Conservation (phyloP, 176 grass and related monocot genomes). For the Bromus sterilis region DNA sequence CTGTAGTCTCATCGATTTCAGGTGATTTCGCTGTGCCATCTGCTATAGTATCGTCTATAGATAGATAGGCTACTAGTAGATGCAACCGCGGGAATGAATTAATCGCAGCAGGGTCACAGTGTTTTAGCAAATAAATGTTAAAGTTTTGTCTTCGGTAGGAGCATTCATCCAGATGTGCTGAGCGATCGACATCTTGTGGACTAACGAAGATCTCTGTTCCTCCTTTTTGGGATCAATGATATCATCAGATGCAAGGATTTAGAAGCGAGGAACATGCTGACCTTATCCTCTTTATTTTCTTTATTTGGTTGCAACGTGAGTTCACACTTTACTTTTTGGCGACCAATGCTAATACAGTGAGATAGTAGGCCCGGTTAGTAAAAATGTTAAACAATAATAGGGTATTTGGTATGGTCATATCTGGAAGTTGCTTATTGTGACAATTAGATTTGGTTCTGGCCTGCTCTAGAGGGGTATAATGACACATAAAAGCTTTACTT, state of each 20-base stretch:
- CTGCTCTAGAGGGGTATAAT: not conserved
- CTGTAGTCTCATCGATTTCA: not conserved
- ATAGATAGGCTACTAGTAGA: not conserved
- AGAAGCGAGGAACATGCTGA: not conserved
- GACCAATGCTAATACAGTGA: not conserved
- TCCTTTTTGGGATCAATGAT: not conserved
- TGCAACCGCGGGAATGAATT: not conserved
- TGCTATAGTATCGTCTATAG: not conserved
- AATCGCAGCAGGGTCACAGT: not conserved
- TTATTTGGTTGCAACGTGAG: not conserved
- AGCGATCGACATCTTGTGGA: not conserved
- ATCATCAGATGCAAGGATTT: not conserved
- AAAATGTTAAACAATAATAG: not conserved
- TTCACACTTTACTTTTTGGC: not conserved
- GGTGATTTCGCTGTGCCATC: not conserved
- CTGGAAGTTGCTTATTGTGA: not conserved
- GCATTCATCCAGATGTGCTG: not conserved
- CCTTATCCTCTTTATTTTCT: not conserved
- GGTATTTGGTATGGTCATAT: not conserved
- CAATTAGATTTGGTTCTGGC: not conserved
- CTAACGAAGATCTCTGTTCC: not conserved
- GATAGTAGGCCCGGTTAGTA: not conserved
- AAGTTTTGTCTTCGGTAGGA: not conserved
- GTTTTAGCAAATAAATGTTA: not conserved
- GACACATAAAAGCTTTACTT: constrained; percentile 6